Conservation (phyloP, 441 rosid species). For the Eutrema salsugineum region DNA sequence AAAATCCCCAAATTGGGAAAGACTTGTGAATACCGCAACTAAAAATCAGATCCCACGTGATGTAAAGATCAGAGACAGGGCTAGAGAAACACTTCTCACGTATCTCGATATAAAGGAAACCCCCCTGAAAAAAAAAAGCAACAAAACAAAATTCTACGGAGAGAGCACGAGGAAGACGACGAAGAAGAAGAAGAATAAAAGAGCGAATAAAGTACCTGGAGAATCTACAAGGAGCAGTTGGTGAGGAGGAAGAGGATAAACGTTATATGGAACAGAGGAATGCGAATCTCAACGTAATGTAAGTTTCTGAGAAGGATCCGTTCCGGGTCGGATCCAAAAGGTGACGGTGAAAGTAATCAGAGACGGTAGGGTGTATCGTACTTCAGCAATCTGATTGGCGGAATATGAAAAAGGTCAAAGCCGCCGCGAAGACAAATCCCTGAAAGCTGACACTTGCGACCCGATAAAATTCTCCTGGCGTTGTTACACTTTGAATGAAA, state of each 20-base stretch:
- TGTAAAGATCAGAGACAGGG: conserved; percentile 10
- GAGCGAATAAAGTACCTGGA: conserved; percentile 3
- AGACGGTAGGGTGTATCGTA: conserved; percentile 1
- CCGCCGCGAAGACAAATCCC: conserved; percentile 16
- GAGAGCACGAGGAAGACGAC: not conserved
- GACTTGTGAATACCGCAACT: conserved; percentile 23
- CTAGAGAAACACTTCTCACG: conserved; percentile 15
- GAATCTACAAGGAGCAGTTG: not conserved
- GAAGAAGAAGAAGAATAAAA: not conserved
- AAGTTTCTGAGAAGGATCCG: conserved; percentile 12
- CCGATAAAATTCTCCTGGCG: conserved; percentile 18
- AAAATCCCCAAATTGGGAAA: conserved; percentile 20
- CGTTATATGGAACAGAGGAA: conserved; percentile 30
- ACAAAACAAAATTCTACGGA: not conserved
- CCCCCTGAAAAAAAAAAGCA: no score
- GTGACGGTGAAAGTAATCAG: not conserved
- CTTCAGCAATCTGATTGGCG: not conserved
- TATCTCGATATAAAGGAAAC: not conserved
- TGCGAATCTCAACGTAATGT: conserved; percentile 3
- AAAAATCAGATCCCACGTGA: conserved; percentile 32
- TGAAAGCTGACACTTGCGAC: conserved; percentile 1
- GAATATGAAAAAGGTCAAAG: not conserved
- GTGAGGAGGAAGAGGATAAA: conserved; percentile 11
- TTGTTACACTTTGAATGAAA: conserved; percentile 7
- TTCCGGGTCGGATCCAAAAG: conserved; percentile 17